Evolutionary conservation across 2,329 filamentous ascomycete genomes (phyloP), one percentile per base, ranked within the genome.

Genomic region (Didymella lethalis): DNA sequence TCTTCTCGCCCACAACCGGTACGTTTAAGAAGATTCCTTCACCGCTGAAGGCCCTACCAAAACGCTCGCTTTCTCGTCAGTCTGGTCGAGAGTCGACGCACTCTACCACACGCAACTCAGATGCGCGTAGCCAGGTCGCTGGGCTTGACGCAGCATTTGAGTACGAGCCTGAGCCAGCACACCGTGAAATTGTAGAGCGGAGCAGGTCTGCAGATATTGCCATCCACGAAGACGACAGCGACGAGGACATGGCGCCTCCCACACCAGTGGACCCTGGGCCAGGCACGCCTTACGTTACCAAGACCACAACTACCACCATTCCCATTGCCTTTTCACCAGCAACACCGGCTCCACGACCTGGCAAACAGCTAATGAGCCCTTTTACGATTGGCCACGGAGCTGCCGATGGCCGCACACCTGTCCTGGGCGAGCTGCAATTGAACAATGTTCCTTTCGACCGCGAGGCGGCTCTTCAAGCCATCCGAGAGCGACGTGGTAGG

Each of bases 381-480:
- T 75, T 73, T 23, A 79, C 78, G 8, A 64, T 77, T 18, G 73
- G 72, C 7, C 75, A 78, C 48, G 68, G 63, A 48, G 72, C 72
- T 11, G 67, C 64, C 18, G 67, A 71, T 61, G 65, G 65, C 23
- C 69, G 64, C 29, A 69, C 73, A 3, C 71, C 70, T 16, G 69
- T 71, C 3, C 57, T 77, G 8, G 71, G 70, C n/a, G 72, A 76
- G 54, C 54, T 76, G 31, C 66, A 64, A 1, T 48, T 74, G 58
- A 78, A 76, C 59, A 71, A 71, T 46, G 66, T 75, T 11, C 74
- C 72, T 16, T 68, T 83, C 54, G 81, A 83, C 54, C 84, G 91
- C 53, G 91, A 92, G 74, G 84, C 92, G 75, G 90, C 90, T 3
- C 83, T 94, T 16, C 89, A 89, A 54, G 87, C 89, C 73, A 93